Evolutionary conservation across 1,284 basidiomycete species (phyloP), one percentile per base, ranked within the genome.

Genomic region (Apiotrichum laibachii): DNA sequence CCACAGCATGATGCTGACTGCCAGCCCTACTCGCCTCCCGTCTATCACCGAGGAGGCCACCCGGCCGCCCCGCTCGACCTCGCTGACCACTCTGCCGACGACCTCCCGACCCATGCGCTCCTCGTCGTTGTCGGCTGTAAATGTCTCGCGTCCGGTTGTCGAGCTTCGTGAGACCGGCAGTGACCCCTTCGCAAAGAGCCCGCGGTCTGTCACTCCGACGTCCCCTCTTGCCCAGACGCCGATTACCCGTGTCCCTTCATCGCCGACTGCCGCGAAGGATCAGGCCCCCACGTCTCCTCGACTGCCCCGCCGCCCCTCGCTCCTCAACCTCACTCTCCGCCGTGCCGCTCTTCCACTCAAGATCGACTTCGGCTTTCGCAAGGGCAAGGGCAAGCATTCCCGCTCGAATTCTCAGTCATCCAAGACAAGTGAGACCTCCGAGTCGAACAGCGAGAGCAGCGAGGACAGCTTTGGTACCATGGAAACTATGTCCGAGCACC

Each of bases 1-100:
- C 18, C 43, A 44, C 19, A 8, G 10, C 43, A 19, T 21, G n/a
- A 11, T 11, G 11, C 19, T 11, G 19, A 18, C n/a, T 44, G 18
- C 43, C 15, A 8, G 11, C 22, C 45, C 22, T 26, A n/a, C 31
- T 6, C 26, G 51, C 12, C 31, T 53, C 6, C 51, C 51, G 16
- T 53, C 51, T 13, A 53, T 53, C 42, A 53, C 42, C 4, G 51
- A 53, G n/a, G 51, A 53, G 42, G 51, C 42, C 8, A 6, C 40
- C 2, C 37, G 51, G 10, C 51, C 51, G n/a, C 51, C 51, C 9
- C 51, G 51, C 16, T 13, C 35, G 18, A 50, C 48, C 34, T 35
- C 33, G 11, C 48, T 50, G 33, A 8, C 2, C n/a, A 35, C 12
- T 18, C 6, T 39, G 45, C 22, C 45, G 22, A 15, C 26, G 13